Percentiles rank a stretch among this genome's conserved stretches.
Evolutionary conservation across 169 alveolate species (phyloP).

Genomic region (Plasmodium malariae): DNA sequence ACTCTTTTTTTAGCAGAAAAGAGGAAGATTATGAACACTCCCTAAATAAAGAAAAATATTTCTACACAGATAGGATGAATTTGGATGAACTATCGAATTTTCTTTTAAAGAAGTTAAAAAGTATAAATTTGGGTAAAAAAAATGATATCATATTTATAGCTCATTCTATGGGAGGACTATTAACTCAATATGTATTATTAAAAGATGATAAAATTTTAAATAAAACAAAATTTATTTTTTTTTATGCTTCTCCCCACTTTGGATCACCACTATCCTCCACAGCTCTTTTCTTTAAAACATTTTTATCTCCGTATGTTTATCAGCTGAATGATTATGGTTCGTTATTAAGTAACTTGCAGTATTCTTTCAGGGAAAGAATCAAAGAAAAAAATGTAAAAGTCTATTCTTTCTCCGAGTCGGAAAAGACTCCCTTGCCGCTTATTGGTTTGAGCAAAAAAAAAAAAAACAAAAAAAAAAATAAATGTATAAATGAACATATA

Average conservation of each 20-base stretch:
- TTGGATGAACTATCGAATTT: conserved; percentile 48
- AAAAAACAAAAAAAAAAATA: too few species aligned
- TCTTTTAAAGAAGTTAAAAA: conserved; percentile 54
- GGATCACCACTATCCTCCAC: conserved; percentile 67
- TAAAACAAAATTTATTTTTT: conserved; percentile 60
- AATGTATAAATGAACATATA: too few species aligned
- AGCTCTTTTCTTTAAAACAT: conserved; percentile 27
- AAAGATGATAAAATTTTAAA: conserved; percentile 54
- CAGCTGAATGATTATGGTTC: conserved; percentile 52
- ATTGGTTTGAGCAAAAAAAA: too few species aligned
- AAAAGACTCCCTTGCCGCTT: conserved; percentile 61
- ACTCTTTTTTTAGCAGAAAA: conserved; percentile 25
- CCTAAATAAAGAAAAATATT: conserved; percentile 37
- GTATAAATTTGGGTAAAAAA: conserved; percentile 41
- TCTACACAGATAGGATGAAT: conserved; percentile 67
- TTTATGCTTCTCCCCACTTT: conserved; percentile 70
- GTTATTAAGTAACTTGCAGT: conserved; percentile 29
- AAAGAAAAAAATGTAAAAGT: conserved; percentile 20
- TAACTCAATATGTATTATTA: conserved; percentile 59
- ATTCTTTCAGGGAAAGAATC: conserved; percentile 35
- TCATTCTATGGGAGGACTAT: conserved; percentile 76
- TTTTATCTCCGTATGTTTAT: conserved; percentile 58
- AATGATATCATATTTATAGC: conserved; percentile 65
- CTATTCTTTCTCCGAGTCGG: conserved; percentile 65
- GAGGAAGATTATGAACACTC: conserved; percentile 14